Conservation (phyloP, 257 asterid species). For the Forsythia suspensa region DNA sequence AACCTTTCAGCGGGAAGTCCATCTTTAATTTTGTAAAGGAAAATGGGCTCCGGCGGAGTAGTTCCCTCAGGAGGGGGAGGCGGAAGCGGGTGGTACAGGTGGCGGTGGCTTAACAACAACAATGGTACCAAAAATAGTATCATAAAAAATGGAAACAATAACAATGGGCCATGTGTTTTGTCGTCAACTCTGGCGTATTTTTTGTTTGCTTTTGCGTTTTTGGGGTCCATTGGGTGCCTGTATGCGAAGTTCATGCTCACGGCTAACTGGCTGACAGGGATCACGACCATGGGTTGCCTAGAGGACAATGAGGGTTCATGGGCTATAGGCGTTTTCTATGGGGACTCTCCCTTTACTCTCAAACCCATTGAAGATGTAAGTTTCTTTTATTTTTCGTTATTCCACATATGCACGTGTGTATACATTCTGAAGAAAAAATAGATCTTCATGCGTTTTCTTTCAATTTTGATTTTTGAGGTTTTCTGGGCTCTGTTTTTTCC, state of each 20-base stretch:
- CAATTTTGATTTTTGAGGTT: not conserved
- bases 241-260: constrained; percentile 59
- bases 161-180: constrained; percentile 26
- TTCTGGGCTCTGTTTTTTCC: not conserved
- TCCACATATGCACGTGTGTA: not conserved
- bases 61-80: constrained; percentile 13
- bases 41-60: constrained; percentile 39
- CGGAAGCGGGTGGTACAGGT: constrained; percentile 31
- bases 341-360: constrained; percentile 88
- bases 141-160: not conserved
- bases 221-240: constrained; percentile 70
- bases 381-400: not conserved
- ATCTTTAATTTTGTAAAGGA: not conserved
- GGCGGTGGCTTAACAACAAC: constrained; percentile 26
- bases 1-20: not conserved
- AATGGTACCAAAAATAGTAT: constrained; percentile 4
- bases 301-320: constrained; percentile 95
- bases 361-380: constrained; percentile 90
- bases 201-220: constrained; percentile 54
- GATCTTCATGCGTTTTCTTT: not conserved
- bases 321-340: constrained; percentile 87
- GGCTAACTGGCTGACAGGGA: constrained; percentile 58
- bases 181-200: constrained; percentile 58
- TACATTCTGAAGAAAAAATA: not conserved
- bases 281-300: constrained; percentile 57